A percentile compares a stretch with the other conserved stretches of the same genome.
Conservation (phyloP, 768 basidiomycete species). For the Termitomyces sp. region DNA sequence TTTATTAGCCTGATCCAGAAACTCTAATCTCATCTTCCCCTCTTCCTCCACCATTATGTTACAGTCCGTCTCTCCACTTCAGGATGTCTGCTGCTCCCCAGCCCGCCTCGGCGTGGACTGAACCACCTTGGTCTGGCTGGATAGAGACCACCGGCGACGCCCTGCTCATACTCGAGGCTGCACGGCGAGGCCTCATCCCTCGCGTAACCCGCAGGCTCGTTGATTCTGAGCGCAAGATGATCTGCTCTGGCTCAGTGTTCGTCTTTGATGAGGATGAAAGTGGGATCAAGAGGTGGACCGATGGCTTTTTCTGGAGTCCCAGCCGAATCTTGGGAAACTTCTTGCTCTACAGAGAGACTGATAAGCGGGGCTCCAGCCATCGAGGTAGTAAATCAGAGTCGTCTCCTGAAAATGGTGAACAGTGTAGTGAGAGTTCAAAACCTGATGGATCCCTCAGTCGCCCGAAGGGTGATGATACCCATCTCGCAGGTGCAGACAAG, state of each 20-base stretch:
- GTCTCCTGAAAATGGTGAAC: conserved; percentile 32
- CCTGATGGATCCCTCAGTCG: conserved; percentile 49
- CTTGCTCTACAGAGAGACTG: conserved; percentile 90
- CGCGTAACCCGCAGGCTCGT: conserved; percentile 88
- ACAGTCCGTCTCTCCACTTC: conserved; percentile 19
- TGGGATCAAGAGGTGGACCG: conserved; percentile 97
- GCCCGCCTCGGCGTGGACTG: conserved; percentile 56
- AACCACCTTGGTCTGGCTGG: conserved; percentile 91
- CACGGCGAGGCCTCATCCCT: conserved; percentile 83
- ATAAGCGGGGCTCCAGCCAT: conserved; percentile 70
- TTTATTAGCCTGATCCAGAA: conserved; percentile 47
- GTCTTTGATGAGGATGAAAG: conserved; percentile 97
- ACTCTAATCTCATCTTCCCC: conserved; percentile 45
- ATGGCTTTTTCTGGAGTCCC: conserved; percentile 95
- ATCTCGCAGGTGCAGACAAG: conserved; percentile 53
- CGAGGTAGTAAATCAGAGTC: conserved; percentile 39
- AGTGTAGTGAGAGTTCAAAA: conserved; percentile 20
- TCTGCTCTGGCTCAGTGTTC: conserved; percentile 89
- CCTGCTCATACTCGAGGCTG: conserved; percentile 94
- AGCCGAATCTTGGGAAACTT: conserved; percentile 93
- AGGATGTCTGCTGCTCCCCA: conserved; percentile 33
- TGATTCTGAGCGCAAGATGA: conserved; percentile 89
- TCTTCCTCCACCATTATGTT: conserved; percentile 18
- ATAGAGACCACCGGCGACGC: conserved; percentile 95
- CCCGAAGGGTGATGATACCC: conserved; percentile 43